These are phyloP conservation scores for Peniophora sp. DNA, from an alignment of 1,284 basidiomycete genomes.

Conservation along the genomic window DNA sequence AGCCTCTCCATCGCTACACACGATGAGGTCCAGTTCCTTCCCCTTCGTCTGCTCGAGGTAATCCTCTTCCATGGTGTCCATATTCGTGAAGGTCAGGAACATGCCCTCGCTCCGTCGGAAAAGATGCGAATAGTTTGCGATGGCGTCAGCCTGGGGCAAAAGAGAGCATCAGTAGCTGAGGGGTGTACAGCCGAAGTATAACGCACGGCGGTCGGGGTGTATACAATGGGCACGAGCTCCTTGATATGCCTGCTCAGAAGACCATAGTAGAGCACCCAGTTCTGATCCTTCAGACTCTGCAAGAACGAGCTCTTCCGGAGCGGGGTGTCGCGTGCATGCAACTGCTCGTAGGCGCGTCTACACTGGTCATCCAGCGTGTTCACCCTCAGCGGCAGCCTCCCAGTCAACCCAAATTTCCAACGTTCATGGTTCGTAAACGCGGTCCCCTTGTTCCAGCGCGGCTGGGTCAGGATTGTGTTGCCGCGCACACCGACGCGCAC, in stretches of 20 bases:
- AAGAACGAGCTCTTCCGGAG: constrained; percentile 68
- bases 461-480: constrained; percentile 49
- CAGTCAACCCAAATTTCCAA: constrained; percentile 62
- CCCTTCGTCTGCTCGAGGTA: constrained; percentile 60
- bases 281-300: constrained; percentile 67
- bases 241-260: constrained; percentile 54
- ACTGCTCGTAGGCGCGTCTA: constrained; percentile 63
- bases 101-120: constrained; percentile 70
- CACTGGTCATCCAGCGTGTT: constrained; percentile 75
- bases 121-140: constrained; percentile 72
- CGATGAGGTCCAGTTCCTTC: constrained; percentile 62
- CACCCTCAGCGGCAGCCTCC: constrained; percentile 68
- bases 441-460: constrained; percentile 68
- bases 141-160: constrained; percentile 67
- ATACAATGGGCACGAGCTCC: constrained; percentile 72
- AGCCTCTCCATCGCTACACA: constrained; percentile 78
- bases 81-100: constrained; percentile 57
- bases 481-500: constrained; percentile 50
- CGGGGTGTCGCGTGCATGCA: constrained; percentile 35
- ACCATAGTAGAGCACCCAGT: constrained; percentile 69
- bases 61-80: constrained; percentile 69
- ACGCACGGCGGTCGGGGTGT: constrained; percentile 59
- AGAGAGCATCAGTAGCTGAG: neutral
- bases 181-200: neutral
- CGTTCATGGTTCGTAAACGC: constrained; percentile 66